Conservation (phyloP, 2,329 filamentous ascomycete genomes). For the Cadophora sp. region DNA sequence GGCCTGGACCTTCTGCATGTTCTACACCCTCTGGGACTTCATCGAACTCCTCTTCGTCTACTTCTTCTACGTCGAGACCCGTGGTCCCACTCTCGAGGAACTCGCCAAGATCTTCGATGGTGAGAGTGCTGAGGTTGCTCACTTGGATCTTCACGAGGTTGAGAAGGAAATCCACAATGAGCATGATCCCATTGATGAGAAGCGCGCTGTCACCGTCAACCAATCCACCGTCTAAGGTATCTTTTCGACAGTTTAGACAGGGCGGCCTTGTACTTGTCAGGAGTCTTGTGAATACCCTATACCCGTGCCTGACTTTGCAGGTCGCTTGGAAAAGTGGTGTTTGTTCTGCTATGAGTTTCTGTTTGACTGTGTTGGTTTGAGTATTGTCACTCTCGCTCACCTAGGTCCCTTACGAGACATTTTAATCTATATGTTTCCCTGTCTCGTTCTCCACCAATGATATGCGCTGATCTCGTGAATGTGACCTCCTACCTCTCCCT, state of each 20-base stretch:
- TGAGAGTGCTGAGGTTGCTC: conserved; percentile 58
- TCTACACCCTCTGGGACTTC: conserved; percentile 69
- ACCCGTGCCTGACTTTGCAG: conserved; percentile 10
- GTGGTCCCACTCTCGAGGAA: conserved; percentile 73
- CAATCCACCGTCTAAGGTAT: conserved; percentile 19
- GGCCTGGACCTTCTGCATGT: conserved; percentile 59
- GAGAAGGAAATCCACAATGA: conserved; percentile 54
- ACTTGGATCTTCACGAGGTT: conserved; percentile 60
- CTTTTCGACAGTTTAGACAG: neutral
- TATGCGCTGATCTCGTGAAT: neutral
- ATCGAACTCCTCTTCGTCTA: conserved; percentile 67
- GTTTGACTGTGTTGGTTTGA: conserved; percentile 10
- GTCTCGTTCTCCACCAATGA: neutral
- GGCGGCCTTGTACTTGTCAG: conserved; percentile 4
- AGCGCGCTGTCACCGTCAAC: conserved; percentile 19
- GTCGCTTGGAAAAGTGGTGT: conserved; percentile 2
- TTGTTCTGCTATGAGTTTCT: neutral
- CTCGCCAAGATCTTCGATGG: conserved; percentile 75
- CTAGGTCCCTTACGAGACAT: neutral
- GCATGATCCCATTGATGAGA: conserved; percentile 27
- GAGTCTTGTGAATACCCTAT: conserved; percentile 6
- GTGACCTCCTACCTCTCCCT: neutral
- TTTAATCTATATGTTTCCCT: conserved; percentile 9
- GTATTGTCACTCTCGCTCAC: conserved; percentile 10
- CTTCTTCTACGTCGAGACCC: conserved; percentile 74